Conservation (phyloP, 1,284 basidiomycete genomes). For the Apiotrichum porosum region DNA sequence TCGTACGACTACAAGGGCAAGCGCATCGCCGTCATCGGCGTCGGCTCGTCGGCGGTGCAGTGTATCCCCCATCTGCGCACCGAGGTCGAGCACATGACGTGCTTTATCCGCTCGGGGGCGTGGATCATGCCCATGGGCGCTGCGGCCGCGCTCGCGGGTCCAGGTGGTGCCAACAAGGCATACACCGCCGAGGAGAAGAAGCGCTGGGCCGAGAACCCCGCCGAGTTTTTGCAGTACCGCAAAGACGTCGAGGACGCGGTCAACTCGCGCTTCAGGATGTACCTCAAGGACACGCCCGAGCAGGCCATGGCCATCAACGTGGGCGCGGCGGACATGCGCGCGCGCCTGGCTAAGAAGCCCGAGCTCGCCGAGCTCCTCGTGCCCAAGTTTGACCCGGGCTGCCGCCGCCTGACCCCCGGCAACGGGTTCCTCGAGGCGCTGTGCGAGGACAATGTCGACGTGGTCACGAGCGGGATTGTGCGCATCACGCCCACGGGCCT, state of each 20-base stretch:
- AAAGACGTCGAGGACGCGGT: slow-evolving; percentile 31
- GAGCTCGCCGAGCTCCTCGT: slow-evolving; percentile 24
- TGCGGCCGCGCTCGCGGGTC: slow-evolving; percentile 21
- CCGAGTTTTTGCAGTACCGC: slow-evolving; percentile 24
- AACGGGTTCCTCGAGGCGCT: slow-evolving; percentile 44
- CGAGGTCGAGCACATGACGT: slow-evolving; percentile 7
- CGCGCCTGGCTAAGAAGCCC: slow-evolving; percentile 16
- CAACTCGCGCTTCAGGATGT: slow-evolving; percentile 23
- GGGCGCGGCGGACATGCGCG: slow-evolving; percentile 18
- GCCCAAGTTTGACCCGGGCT: slow-evolving; percentile 30
- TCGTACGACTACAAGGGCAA: slow-evolving; percentile 14
- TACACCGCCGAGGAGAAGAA: slow-evolving; percentile 31
- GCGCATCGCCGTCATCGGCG: slow-evolving; percentile 16
- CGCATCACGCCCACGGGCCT: slow-evolving; percentile 23
- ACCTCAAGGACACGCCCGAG: slow-evolving; percentile 11
- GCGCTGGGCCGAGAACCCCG: slow-evolving; percentile 14
- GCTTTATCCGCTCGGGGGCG: slow-evolving; percentile 18
- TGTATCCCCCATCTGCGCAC: slow-evolving; percentile 27
- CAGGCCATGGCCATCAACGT: not conserved
- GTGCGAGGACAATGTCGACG: slow-evolving; percentile 28
- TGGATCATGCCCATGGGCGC: slow-evolving; percentile 30
- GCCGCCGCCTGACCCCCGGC: slow-evolving; percentile 39
- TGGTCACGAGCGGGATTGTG: slow-evolving; percentile 20
- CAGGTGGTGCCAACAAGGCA: slow-evolving; percentile 22
- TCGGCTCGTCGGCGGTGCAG: slow-evolving; percentile 18